Evolutionary conservation across 2,329 filamentous ascomycete genomes (phyloP), one percentile per base, ranked within the genome.

Genomic region (Sporothrix pallida): DNA sequence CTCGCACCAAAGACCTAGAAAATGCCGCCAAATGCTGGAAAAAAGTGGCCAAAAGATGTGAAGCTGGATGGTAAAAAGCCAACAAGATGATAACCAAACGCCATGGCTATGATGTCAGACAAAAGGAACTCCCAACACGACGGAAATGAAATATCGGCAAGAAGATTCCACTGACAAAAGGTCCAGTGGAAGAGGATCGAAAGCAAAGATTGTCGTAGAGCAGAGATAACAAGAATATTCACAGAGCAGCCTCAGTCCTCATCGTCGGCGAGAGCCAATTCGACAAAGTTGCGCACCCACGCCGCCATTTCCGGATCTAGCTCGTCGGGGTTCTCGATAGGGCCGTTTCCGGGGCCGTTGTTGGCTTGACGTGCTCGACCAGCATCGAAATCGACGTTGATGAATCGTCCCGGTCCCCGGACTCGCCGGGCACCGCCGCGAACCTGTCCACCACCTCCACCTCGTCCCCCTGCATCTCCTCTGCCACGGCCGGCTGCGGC

Each of bases 211-310:
- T 48, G 17, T 4, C 13, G 20, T 17, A 42, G 58, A 37, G 7
- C 17, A 20, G 15, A 26, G 20, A 56, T 23, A n/a, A 44, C 12
- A 48, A 17, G 46, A 17, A 69, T 15, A 1, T 31, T 44, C 2
- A 4, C 12, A 37, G 31, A 37, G 31, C 31, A 54, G 48, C 20
- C 48, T 42, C 3, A 26, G 42, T 76, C 73, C 60, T 77, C 76
- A 42, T 76, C 71, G 58, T 77, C 77, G 20, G 75, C 70, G 10
- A 77, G 68, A 1, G 77, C 77, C 20, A 77, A 73, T 46, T 76
- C 74, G 1, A 77, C 76, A 73, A 77, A 77, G 50, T 77, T 72
- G 44, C 76, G 67, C 2, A 77, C 70, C 76, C 76, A 77, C 6
- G 71, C 73, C n/a, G 71, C 72, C 44, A 74, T 72, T 20, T 72